Percentiles rank a stretch among this genome's conserved stretches.
Evolutionary conservation across 2,329 filamentous ascomycete genomes (phyloP).

Genomic region (Ophiostoma ulmi): DNA sequence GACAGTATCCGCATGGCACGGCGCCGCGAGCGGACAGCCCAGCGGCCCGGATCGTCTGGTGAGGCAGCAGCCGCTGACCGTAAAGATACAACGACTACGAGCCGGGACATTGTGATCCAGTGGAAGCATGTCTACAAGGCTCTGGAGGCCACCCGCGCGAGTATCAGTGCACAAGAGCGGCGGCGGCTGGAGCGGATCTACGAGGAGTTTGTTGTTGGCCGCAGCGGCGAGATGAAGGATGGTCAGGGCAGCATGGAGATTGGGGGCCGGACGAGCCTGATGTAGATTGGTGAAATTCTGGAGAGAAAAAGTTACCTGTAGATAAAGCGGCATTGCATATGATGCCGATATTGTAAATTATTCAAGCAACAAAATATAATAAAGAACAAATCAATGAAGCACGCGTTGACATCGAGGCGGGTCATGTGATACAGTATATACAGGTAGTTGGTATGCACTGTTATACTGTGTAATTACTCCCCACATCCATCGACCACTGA

Average conservation of each 20-base stretch:
- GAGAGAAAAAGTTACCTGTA: not conserved
- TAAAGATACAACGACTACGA: not conserved
- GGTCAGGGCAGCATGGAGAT: constrained; percentile 89
- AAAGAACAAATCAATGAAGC: not conserved
- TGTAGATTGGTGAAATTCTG: constrained; percentile 48
- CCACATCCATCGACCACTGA: constrained; percentile 4
- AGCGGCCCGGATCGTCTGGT: constrained; percentile 23
- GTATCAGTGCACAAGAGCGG: constrained; percentile 75
- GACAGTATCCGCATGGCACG: constrained; percentile 69
- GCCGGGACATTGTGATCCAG: constrained; percentile 67
- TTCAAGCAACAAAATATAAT: not conserved
- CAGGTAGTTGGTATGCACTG: not conserved
- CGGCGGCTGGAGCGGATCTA: constrained; percentile 75
- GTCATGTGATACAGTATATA: not conserved
- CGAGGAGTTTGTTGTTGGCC: constrained; percentile 81
- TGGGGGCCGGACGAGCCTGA: constrained; percentile 86
- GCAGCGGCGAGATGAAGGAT: constrained; percentile 92
- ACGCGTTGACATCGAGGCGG: not conserved
- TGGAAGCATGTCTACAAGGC: constrained; percentile 81
- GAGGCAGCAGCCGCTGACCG: constrained; percentile 26
- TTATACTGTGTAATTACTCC: not conserved
- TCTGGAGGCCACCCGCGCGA: constrained; percentile 70
- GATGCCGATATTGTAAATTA: not conserved
- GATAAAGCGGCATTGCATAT: not conserved
- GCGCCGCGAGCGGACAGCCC: constrained; percentile 51